Conservation (phyloP, 1,139 yeast species). For the Oligophagozyma castellii region DNA sequence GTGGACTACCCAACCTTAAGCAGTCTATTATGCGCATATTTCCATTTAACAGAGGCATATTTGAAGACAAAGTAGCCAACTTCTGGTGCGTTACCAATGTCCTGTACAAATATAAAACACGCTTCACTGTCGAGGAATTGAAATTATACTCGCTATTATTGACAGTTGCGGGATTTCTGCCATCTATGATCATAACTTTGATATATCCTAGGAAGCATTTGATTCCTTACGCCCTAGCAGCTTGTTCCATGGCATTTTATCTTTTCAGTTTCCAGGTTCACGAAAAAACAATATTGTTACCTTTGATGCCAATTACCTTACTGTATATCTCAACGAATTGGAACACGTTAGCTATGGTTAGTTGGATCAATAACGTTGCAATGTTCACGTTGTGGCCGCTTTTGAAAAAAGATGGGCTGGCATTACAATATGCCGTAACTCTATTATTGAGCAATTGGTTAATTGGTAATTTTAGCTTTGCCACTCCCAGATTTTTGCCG, state of each 20-base stretch:
- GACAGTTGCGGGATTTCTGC: constrained; percentile 55
- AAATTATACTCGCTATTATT: constrained; percentile 47
- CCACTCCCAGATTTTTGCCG: constrained; percentile 31
- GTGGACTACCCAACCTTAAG: constrained; percentile 28
- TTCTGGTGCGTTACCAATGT: constrained; percentile 90
- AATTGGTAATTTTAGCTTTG: constrained; percentile 42
- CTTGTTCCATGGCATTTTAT: constrained; percentile 78
- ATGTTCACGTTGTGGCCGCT: constrained; percentile 83
- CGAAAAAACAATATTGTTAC: constrained; percentile 80
- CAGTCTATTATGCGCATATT: constrained; percentile 53
- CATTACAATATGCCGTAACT: constrained; percentile 54
- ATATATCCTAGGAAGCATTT: constrained; percentile 38
- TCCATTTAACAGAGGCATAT: constrained; percentile 88
- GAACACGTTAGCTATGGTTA: constrained; percentile 52
- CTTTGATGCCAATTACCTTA: constrained; percentile 72
- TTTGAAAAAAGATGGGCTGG: constrained; percentile 58
- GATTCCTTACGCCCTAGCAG: constrained; percentile 62
- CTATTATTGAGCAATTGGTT: constrained; percentile 71
- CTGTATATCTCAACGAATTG: constrained; percentile 46
- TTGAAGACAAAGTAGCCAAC: constrained; percentile 95
- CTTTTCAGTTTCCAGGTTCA: constrained; percentile 92
- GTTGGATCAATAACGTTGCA: constrained; percentile 81
- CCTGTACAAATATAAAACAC: constrained; percentile 50
- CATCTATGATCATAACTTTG: constrained; percentile 45
- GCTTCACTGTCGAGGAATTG: constrained; percentile 44